Evolutionary conservation across 2,329 filamentous ascomycete species (phyloP).

Genomic region (Ceratocystis harringtonii): DNA sequence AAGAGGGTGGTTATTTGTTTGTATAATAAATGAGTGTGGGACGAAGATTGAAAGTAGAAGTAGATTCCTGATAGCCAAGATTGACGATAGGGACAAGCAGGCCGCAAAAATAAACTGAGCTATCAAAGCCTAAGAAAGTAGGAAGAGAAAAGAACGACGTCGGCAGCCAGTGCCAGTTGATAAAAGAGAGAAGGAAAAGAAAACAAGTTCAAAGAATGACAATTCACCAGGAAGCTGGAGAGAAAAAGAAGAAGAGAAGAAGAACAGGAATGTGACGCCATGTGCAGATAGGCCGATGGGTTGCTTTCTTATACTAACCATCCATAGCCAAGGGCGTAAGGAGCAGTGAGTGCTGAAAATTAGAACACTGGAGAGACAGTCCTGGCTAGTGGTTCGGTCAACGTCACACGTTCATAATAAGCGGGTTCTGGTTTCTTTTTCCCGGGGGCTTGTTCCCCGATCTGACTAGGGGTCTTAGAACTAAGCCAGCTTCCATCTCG

Average conservation of each 20-base stretch:
- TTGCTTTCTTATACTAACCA: background rate
- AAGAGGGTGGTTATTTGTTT: background rate
- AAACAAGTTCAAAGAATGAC: background rate
- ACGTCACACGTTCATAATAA: background rate
- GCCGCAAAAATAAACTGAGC: background rate
- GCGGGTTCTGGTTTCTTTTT: background rate
- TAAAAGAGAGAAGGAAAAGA: constrained; percentile 5
- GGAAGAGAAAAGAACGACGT: constrained; percentile 11
- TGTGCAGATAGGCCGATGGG: background rate
- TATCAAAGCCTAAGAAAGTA: background rate
- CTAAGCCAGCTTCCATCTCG: background rate
- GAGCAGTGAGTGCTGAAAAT: background rate
- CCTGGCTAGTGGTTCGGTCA: too few species aligned
- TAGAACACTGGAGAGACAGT: too few species aligned
- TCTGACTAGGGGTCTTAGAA: background rate
- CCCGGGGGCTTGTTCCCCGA: background rate
- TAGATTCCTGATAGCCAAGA: background rate
- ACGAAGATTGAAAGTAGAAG: background rate
- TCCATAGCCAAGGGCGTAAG: background rate
- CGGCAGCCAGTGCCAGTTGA: constrained; percentile 14
- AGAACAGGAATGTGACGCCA: background rate
- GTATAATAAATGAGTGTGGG: background rate
- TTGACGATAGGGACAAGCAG: background rate
- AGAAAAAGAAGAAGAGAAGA: background rate
- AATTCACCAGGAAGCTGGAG: constrained; percentile 12